These are phyloP conservation scores for Neurospora terricola DNA, from an alignment of 495 filamentous ascomycete species.

Conservation along the genomic window DNA sequence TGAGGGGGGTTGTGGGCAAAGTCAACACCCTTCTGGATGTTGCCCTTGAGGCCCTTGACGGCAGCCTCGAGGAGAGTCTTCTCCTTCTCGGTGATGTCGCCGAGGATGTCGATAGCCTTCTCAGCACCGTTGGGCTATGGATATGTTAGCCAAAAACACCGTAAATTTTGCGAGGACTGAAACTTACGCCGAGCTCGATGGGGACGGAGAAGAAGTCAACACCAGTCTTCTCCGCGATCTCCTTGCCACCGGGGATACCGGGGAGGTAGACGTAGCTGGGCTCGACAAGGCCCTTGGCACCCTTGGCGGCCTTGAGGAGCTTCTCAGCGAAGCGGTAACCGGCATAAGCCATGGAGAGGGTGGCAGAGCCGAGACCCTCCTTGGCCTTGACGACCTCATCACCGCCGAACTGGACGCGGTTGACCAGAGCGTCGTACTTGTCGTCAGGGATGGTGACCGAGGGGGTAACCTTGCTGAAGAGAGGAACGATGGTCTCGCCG, in stretches of 20 bases:
- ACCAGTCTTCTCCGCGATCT: conserved; percentile 69
- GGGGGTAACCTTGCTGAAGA: conserved; percentile 85
- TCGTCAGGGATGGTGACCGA: conserved; percentile 71
- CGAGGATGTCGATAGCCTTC: conserved; percentile 72
- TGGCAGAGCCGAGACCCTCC: conserved; percentile 89
- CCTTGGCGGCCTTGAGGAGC: conserved; percentile 76
- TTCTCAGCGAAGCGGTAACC: conserved; percentile 92
- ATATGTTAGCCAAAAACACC: conserved; percentile 6
- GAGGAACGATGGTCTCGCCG: conserved; percentile 92
- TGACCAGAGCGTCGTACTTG: conserved; percentile 75
- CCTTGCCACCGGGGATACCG: conserved; percentile 78
- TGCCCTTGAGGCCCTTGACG: conserved; percentile 70
- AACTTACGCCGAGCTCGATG: conserved; percentile 83
- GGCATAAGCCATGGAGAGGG: conserved; percentile 95
- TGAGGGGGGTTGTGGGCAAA: conserved; percentile 67
- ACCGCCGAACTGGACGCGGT: conserved; percentile 95
- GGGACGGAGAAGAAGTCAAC: conserved; percentile 94
- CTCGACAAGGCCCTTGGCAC: conserved; percentile 85
- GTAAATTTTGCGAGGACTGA: background rate
- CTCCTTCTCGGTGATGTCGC: conserved; percentile 65
- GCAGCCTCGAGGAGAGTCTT: conserved; percentile 71
- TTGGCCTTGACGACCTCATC: conserved; percentile 98
- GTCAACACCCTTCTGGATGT: conserved; percentile 86
- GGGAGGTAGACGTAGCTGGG: conserved; percentile 92
- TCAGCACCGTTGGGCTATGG: conserved; percentile 67